These are phyloP conservation scores for Astragalus membranaceus DNA, from an alignment of 306 rosid species.

Conservation along the genomic window DNA sequence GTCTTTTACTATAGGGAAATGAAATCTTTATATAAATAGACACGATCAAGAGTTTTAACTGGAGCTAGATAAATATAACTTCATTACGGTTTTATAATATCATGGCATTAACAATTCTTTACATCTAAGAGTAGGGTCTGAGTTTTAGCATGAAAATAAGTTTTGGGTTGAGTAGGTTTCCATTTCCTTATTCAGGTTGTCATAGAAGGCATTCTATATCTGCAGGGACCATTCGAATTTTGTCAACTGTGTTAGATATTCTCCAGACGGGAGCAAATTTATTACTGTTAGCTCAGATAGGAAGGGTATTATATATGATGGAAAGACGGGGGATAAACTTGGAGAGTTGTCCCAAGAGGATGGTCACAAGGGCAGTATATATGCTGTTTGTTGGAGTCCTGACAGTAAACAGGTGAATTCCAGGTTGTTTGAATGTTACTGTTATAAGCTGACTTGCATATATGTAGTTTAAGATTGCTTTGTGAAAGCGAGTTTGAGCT, in stretches of 20 bases:
- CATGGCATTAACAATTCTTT: not conserved
- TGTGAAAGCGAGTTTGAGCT: not conserved
- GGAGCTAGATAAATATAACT: not conserved
- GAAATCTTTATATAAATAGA: not conserved
- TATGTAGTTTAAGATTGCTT: not conserved
- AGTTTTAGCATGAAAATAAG: conserved; percentile 3
- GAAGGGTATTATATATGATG: conserved; percentile 72
- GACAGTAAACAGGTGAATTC: conserved; percentile 74
- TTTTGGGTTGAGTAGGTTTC: conserved; percentile 32
- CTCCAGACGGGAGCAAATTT: conserved; percentile 95
- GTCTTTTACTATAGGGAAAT: not conserved
- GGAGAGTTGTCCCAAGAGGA: conserved; percentile 77
- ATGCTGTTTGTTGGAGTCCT: conserved; percentile 94
- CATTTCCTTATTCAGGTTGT: conserved; percentile 34
- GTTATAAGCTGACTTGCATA: conserved; percentile 4
- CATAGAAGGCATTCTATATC: conserved; percentile 39
- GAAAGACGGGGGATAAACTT: conserved; percentile 72
- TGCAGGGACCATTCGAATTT: conserved; percentile 96
- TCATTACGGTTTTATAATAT: not conserved
- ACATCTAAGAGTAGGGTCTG: not conserved
- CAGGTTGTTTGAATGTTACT: not conserved
- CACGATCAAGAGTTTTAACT: not conserved
- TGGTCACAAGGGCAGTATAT: conserved; percentile 92
- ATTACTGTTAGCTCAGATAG: conserved; percentile 89
- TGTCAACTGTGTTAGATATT: conserved; percentile 76